These are phyloP conservation scores for Ophiostoma triangulosporum DNA, from an alignment of 2,329 filamentous ascomycete genomes.

Conservation along the genomic window DNA sequence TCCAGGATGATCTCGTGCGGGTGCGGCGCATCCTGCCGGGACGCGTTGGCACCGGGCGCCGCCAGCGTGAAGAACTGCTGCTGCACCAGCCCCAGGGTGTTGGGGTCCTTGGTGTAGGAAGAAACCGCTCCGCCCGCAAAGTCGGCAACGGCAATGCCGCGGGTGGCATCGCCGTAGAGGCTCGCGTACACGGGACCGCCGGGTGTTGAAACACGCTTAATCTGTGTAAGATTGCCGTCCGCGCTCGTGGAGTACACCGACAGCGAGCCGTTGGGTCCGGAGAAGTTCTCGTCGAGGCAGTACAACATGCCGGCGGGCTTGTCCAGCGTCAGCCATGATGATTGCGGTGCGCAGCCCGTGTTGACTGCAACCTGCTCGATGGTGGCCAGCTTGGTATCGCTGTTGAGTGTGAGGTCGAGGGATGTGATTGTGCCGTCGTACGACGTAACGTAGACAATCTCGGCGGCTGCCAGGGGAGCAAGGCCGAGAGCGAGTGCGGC, in stretches of 20 bases:
- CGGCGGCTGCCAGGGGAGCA: constrained; percentile 21
- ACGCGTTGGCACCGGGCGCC: constrained; percentile 24
- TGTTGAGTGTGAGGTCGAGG: constrained; percentile 29
- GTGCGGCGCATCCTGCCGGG: constrained; percentile 44
- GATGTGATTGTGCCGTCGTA: constrained; percentile 36
- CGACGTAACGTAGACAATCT: constrained; percentile 33
- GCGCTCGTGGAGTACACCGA: constrained; percentile 24
- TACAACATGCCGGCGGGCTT: constrained; percentile 35
- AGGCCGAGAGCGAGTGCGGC: constrained; percentile 14
- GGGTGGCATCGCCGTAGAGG: constrained; percentile 28
- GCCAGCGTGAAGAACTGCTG: constrained; percentile 27
- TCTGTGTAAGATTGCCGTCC: constrained; percentile 26
- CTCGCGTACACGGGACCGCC: constrained; percentile 31
- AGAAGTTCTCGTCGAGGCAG: constrained; percentile 46
- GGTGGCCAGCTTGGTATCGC: no score
- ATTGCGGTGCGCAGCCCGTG: constrained; percentile 36
- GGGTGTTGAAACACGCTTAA: constrained; percentile 23
- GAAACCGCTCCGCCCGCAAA: constrained; percentile 31
- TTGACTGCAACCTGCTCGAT: constrained; percentile 30
- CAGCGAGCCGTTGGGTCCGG: constrained; percentile 34
- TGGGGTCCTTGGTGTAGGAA: constrained; percentile 28
- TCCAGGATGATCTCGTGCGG: constrained; percentile 54
- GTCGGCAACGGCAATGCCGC: constrained; percentile 29
- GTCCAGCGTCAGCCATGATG: constrained; percentile 49
- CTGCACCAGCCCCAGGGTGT: constrained; percentile 23